These are phyloP conservation scores for Didymellaceae sp. DNA, from an alignment of 2,329 filamentous ascomycete genomes.

Conservation along the genomic window DNA sequence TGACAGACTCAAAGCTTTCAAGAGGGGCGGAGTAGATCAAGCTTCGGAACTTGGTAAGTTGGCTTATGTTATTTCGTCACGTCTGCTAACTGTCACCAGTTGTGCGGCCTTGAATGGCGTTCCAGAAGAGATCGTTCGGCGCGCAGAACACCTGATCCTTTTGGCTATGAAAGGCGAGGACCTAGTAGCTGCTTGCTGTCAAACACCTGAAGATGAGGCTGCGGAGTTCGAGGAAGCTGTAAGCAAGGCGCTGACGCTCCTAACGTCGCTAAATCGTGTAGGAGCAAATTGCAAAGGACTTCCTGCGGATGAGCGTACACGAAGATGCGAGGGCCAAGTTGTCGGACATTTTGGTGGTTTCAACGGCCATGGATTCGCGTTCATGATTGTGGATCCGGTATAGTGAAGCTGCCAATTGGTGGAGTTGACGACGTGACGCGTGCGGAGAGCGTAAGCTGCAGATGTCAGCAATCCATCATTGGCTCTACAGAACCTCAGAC, in stretches of 20 bases:
- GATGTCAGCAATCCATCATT: conserved; percentile 13
- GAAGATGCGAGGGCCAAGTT: conserved; percentile 45
- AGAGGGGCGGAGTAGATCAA: conserved; percentile 74
- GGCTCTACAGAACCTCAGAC: not conserved
- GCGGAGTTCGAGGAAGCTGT: conserved; percentile 72
- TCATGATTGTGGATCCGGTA: conserved; percentile 1
- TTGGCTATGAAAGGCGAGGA: conserved; percentile 77
- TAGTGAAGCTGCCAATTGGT: conserved; percentile 4
- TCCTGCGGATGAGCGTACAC: conserved; percentile 49
- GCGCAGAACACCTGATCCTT: conserved; percentile 75
- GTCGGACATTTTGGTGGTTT: conserved; percentile 45
- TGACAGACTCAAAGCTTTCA: conserved; percentile 51
- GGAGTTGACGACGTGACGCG: conserved; percentile 1
- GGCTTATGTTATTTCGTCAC: too few species aligned
- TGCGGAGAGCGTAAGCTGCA: conserved; percentile 15
- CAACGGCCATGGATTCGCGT: conserved; percentile 16
- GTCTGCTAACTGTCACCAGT: conserved; percentile 39
- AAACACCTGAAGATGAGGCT: conserved; percentile 68
- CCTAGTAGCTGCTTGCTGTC: conserved; percentile 73
- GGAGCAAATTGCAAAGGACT: conserved; percentile 54
- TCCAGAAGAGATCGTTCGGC: conserved; percentile 70
- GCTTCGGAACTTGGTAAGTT: conserved; percentile 74
- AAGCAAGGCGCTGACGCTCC: conserved; percentile 30
- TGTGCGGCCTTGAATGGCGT: conserved; percentile 91
- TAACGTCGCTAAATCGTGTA: conserved; percentile 15